Base-by-base conservation (phyloP, 2,329 filamentous ascomycete genomes). In the Aspergillus texensis region DNA sequence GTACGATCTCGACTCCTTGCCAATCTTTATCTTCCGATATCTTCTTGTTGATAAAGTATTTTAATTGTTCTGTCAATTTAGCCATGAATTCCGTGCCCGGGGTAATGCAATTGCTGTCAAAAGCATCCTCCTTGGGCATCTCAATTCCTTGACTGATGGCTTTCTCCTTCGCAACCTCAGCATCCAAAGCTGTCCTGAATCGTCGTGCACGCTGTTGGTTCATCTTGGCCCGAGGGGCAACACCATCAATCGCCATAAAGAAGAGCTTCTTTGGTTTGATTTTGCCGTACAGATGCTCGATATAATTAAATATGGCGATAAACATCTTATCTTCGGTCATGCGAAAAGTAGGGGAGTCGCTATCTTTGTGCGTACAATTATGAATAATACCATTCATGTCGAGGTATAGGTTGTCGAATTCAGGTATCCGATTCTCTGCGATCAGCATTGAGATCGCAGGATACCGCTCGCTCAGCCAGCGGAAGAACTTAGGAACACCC, bases 261-360 rank as follows among this genome's bases (percentile, higher is more conserved):
- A 99, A 99, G 41, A 99, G 87, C 83, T 97, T 90, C 81, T 97
- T 94, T 14, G 95, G 95, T 80, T 98, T 98, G 77, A 99, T 99
- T 80, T 97, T 99, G 72, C 94, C 94, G 79, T 96, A 99, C 59
- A 99, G 81, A 82, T 99, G 95, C 80, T 99, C 95, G 70, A 99
- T 99, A 79, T 99, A 99, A 81, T 98, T 98, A 87, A 99, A 99
- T 74, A 99, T 99, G 63, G 93, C 91, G 71, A 99, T 97, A 77
- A 99, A 99, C 95, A 99, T 99, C 79, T 97, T 92, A 78, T 99
- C 94, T 78, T 99, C 96, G 62, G 91, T 94, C 80, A 98, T 89
- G 61, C 95, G 93, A 74, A 96, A 96, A 1, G 92, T 93, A 4
- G 93, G 89, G 76, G 94, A 94, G 75, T 96, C 94, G 28, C 92